Conservation (phyloP, 768 basidiomycete species). For the Mycena alexandri region DNA sequence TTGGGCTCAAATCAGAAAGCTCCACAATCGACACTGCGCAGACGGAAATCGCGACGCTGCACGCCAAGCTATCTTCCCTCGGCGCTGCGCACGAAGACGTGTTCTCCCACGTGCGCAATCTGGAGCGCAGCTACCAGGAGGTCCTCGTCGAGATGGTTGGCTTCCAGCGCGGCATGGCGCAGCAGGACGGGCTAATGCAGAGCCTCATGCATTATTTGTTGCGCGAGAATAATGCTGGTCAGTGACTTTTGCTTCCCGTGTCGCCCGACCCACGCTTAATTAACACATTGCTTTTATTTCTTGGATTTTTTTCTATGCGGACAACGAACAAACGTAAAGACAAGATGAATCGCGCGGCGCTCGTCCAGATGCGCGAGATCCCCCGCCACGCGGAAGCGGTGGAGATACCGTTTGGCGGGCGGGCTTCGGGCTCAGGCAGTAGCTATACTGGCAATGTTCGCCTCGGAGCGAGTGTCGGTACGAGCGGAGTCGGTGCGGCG, state of each 20-base stretch:
- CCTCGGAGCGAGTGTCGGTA: slow-evolving; percentile 29
- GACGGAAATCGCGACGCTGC: slow-evolving; percentile 48
- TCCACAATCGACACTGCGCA: slow-evolving; percentile 50
- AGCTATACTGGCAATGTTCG: slow-evolving; percentile 15
- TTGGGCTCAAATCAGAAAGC: slow-evolving; percentile 45
- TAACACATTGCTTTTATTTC: slow-evolving; percentile 35
- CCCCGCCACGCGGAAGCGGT: slow-evolving; percentile 67
- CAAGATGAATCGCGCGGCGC: slow-evolving; percentile 63
- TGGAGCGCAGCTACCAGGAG: slow-evolving; percentile 76
- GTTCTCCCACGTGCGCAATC: slow-evolving; percentile 63
- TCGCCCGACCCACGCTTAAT: slow-evolving; percentile 33
- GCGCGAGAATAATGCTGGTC: slow-evolving; percentile 62
- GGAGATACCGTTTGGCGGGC: slow-evolving; percentile 40
- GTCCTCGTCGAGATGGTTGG: slow-evolving; percentile 79
- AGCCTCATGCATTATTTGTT: slow-evolving; percentile 85
- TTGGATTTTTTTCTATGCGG: slow-evolving; percentile 6
- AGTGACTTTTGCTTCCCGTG: slow-evolving; percentile 32
- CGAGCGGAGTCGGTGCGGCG: slow-evolving; percentile 38
- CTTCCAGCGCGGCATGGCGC: slow-evolving; percentile 81
- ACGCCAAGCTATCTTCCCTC: slow-evolving; percentile 59
- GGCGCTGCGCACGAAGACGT: slow-evolving; percentile 64
- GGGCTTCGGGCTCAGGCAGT: slow-evolving; percentile 27
- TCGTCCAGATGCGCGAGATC: slow-evolving; percentile 85
- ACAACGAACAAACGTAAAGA: slow-evolving; percentile 26
- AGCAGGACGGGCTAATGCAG: slow-evolving; percentile 89